Evolutionary conservation across 1,284 basidiomycete species (phyloP), one percentile per base, ranked within the genome.

Genomic region (Polyporus tsugae): DNA sequence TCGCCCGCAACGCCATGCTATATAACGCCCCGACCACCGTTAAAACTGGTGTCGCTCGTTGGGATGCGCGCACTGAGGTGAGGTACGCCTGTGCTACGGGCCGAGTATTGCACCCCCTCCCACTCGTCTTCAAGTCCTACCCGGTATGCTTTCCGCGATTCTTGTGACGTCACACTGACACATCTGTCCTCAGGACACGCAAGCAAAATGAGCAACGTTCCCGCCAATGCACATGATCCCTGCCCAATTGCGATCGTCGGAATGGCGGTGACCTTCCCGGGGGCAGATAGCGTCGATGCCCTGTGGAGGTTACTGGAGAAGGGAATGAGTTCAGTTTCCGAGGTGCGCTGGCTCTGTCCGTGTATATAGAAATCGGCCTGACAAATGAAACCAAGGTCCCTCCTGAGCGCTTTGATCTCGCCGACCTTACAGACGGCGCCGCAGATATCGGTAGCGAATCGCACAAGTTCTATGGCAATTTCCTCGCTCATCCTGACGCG

Each of bases 231-330:
- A 10, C 53, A 11, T 29, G 15, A 35, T 33, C 39, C 10, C 36
- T 17, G 11, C 53, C 61, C 65, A 36, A 61, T 69, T 60, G 91
- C 91, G 2, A 86, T 93, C 67, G 81, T 91, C 62, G 91, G 91
- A 9, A 91, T 92, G 90, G 87, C 89, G 1, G 82, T 87, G 49
- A 86, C 87, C 65, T 83, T 91, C 75, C 91, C 91, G 0, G 87
- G 89, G 0, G 89, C 90, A 6, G 74, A 78, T 1, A 80, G 83
- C 71, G 73, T 78, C 1, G 74, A 78, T 10, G 78, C 83, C 61
- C 80, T 93, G 3, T 92, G 91, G 91, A 77, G 85, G 17, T 42
- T 91, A 9, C 82, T 93, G 9, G 80, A 87, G 73, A 74, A 84
- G 39, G 89, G 90, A 10, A 76, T 84, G 42, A 89, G 87, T 75